A percentile compares a stretch with the other conserved stretches of the same genome.
Evolutionary conservation across 345 rosid genomes (phyloP).

Genomic region (Camelina sativa): DNA sequence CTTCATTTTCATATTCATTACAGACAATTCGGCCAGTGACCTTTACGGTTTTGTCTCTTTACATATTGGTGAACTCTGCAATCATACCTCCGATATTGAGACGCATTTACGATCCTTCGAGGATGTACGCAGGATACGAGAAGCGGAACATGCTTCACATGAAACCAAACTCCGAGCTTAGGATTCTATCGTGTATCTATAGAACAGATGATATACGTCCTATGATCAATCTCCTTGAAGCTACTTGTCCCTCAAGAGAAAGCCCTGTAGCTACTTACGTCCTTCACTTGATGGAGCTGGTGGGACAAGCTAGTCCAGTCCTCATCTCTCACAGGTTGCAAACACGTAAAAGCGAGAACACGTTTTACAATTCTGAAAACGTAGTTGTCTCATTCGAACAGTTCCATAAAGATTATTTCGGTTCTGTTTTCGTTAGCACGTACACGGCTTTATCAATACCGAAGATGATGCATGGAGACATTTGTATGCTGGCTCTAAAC

Average conservation of each 20-base stretch:
- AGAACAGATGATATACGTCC: constrained; percentile 46
- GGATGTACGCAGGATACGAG: constrained; percentile 56
- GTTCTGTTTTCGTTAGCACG: constrained; percentile 33
- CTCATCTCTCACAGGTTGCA: constrained; percentile 43
- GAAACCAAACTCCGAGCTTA: constrained; percentile 45
- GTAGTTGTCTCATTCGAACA: constrained; percentile 38
- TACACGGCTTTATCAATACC: constrained; percentile 50
- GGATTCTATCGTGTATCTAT: constrained; percentile 57
- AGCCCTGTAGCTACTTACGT: constrained; percentile 32
- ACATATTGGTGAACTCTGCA: constrained; percentile 41
- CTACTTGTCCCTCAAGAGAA: constrained; percentile 35
- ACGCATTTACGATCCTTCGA: constrained; percentile 50
- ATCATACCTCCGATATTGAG: constrained; percentile 38
- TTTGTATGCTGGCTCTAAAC: constrained; percentile 50
- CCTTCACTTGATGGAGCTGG: constrained; percentile 44
- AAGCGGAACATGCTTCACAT: constrained; percentile 47
- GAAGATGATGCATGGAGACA: constrained; percentile 50
- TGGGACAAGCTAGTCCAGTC: constrained; percentile 39
- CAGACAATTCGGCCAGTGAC: constrained; percentile 35
- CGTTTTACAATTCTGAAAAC: constrained; percentile 31
- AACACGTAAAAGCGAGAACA: constrained; percentile 30
- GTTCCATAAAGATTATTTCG: constrained; percentile 33
- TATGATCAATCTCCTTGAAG: constrained; percentile 46
- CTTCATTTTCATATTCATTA: constrained; percentile 20
- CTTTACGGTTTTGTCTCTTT: constrained; percentile 35